Evolutionary conservation across 208 protist species (phyloP).

Genomic region (Wallacemonas sp.): DNA sequence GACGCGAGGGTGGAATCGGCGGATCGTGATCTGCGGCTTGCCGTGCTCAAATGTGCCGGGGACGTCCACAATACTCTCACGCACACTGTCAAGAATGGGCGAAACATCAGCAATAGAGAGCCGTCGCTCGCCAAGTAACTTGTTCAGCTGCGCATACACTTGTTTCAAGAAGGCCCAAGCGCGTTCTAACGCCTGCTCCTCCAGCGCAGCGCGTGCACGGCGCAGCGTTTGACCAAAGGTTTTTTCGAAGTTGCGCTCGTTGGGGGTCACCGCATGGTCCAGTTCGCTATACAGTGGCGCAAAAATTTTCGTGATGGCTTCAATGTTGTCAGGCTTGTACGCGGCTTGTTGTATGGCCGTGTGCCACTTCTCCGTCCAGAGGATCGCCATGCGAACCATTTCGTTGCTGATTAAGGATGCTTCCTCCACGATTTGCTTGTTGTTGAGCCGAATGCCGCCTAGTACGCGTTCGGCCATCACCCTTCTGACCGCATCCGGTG

Average conservation of each 20-base stretch:
- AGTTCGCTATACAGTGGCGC: conserved; percentile 96
- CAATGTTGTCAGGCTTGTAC: conserved; percentile 93
- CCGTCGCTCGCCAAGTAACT: conserved; percentile 66
- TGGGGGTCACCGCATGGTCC: conserved; percentile 87
- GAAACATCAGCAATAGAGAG: conserved; percentile 90
- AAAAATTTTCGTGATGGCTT: conserved; percentile 91
- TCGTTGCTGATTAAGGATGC: conserved; percentile 97
- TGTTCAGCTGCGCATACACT: conserved; percentile 82
- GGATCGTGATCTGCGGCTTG: conserved; percentile 93
- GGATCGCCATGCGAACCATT: conserved; percentile 98
- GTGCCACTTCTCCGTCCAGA: conserved; percentile 96
- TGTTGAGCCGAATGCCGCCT: conserved; percentile 72
- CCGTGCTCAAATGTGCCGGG: conserved; percentile 96
- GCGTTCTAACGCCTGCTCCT: conserved; percentile 55
- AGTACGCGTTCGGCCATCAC: conserved; percentile 84
- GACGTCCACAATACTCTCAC: conserved; percentile 96
- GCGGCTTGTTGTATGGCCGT: conserved; percentile 96
- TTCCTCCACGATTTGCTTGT: conserved; percentile 89
- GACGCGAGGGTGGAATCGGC: conserved; percentile 91
- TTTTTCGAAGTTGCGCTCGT: conserved; percentile 94
- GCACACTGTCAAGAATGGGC: conserved; percentile 92
- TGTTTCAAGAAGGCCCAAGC: conserved; percentile 83
- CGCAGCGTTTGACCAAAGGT: conserved; percentile 69
- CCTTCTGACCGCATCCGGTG: conserved; percentile 67
- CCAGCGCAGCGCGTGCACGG: conserved; percentile 54